Evolutionary conservation across 192 early-diverging fungal genomes (phyloP).

Genomic region (Backusella luteola): DNA sequence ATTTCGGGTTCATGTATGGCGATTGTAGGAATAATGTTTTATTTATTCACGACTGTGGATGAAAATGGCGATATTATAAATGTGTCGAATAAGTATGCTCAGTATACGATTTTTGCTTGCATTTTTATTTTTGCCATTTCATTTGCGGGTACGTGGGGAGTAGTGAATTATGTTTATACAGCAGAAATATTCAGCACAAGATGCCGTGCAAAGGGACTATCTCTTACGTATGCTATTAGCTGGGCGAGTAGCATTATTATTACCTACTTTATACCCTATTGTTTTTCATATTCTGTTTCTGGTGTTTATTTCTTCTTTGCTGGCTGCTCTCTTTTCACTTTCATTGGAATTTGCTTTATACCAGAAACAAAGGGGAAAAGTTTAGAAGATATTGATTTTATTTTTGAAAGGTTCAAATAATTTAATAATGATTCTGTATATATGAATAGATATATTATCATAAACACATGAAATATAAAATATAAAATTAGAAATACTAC

Average conservation of each 20-base stretch:
- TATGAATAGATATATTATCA: neutral
- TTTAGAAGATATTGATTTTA: conserved; percentile 84
- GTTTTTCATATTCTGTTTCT: conserved; percentile 32
- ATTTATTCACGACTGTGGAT: conserved; percentile 13
- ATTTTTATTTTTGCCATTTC: conserved; percentile 33
- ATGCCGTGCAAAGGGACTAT: conserved; percentile 35
- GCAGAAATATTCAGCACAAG: conserved; percentile 32
- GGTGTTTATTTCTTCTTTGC: conserved; percentile 37
- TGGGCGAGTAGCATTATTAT: conserved; percentile 37
- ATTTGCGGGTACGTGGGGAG: conserved; percentile 23
- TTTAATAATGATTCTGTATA: neutral
- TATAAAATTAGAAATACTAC: neutral
- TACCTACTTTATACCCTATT: conserved; percentile 32
- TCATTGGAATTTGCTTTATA: conserved; percentile 60
- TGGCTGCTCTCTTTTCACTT: conserved; percentile 34
- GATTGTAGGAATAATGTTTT: conserved; percentile 53
- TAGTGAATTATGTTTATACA: conserved; percentile 28
- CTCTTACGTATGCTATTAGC: conserved; percentile 30
- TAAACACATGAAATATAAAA: neutral
- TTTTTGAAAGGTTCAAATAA: conserved; percentile 46
- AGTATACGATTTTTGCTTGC: conserved; percentile 29
- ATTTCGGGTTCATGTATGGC: conserved; percentile 62
- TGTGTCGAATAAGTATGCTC: conserved; percentile 19
- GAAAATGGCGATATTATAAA: neutral
- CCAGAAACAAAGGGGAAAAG: conserved; percentile 81